These are phyloP conservation scores for Ambrosia hybrid DNA, from an alignment of 140 eudicot species.

Conservation along the genomic window DNA sequence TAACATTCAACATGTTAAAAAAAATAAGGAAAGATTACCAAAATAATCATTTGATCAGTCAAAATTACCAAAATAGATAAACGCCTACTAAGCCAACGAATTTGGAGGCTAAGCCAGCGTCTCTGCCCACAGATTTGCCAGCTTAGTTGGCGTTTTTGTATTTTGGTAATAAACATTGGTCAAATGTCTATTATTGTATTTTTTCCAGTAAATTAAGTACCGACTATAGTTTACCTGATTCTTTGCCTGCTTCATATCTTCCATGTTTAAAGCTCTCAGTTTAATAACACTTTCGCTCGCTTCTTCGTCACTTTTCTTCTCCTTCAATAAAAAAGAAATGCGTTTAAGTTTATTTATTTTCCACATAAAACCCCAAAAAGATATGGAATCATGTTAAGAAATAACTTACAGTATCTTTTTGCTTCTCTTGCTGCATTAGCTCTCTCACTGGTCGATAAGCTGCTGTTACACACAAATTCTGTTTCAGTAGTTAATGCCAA, in stretches of 20 bases:
- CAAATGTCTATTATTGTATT: too few species aligned
- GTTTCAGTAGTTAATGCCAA: slow-evolving; percentile 47
- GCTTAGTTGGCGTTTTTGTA: too few species aligned
- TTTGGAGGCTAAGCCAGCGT: too few species aligned
- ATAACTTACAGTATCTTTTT: slow-evolving; percentile 54
- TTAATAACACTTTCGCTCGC: slow-evolving; percentile 61
- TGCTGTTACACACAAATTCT: slow-evolving; percentile 93
- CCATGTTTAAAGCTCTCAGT: slow-evolving; percentile 91
- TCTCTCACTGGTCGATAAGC: slow-evolving; percentile 98
- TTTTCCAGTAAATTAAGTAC: too few species aligned
- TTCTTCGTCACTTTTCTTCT: slow-evolving; percentile 53
- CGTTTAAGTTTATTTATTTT: neutral
- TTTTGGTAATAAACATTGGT: too few species aligned
- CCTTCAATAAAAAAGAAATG: slow-evolving; percentile 29
- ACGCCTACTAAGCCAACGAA: too few species aligned
- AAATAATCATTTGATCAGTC: too few species aligned
- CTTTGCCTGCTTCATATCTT: slow-evolving; percentile 93
- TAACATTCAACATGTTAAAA: neutral
- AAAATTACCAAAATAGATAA: too few species aligned
- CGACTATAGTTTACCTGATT: slow-evolving; percentile 55
- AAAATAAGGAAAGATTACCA: too few species aligned
- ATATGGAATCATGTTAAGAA: neutral
- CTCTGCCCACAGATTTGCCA: too few species aligned
- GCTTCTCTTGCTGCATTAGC: slow-evolving; percentile 79
- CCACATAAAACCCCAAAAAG: neutral